phyloP scores from a whole-genome alignment of 1,284 basidiomycete species.

The Ganoderma sinense region DNA sequence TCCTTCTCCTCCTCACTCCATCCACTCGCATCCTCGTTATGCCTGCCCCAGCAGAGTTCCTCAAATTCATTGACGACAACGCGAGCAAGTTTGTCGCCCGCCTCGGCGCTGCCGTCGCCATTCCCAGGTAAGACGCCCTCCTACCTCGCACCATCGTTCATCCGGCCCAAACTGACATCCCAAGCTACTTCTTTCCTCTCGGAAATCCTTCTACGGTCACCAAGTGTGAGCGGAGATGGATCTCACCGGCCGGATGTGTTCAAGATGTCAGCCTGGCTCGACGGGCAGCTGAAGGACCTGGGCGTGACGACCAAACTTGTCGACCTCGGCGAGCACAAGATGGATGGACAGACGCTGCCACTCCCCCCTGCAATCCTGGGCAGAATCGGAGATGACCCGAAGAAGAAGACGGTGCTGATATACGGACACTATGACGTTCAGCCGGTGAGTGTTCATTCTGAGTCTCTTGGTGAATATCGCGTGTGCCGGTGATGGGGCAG shows the following conservation, averaged over 20 bases:
- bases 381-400: constrained; percentile 82
- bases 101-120: constrained; percentile 85
- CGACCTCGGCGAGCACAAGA: constrained; percentile 82
- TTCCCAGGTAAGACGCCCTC: constrained; percentile 72
- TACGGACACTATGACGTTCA: constrained; percentile 94
- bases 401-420: constrained; percentile 91
- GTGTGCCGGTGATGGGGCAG: not conserved
- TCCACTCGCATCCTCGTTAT: constrained; percentile 28
- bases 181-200: not conserved
- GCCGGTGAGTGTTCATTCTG: constrained; percentile 58
- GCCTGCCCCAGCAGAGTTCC: constrained; percentile 55
- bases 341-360: constrained; percentile 82
- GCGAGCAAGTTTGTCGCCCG: constrained; percentile 80
- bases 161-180: not conserved
- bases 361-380: constrained; percentile 93
- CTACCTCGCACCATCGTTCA: not conserved
- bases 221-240: constrained; percentile 73
- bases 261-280: constrained; percentile 85
- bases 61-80: constrained; percentile 75
- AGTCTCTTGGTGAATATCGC: not conserved
- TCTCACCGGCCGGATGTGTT: constrained; percentile 79
- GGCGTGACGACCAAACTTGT: constrained; percentile 80
- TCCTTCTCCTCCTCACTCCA: not conserved
- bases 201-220: not conserved
- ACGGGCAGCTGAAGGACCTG: constrained; percentile 73